These are phyloP conservation scores for Physcomitrium patens DNA, from an alignment of 225 moss, liverwort and hornwort genomes.

Conservation along the genomic window DNA sequence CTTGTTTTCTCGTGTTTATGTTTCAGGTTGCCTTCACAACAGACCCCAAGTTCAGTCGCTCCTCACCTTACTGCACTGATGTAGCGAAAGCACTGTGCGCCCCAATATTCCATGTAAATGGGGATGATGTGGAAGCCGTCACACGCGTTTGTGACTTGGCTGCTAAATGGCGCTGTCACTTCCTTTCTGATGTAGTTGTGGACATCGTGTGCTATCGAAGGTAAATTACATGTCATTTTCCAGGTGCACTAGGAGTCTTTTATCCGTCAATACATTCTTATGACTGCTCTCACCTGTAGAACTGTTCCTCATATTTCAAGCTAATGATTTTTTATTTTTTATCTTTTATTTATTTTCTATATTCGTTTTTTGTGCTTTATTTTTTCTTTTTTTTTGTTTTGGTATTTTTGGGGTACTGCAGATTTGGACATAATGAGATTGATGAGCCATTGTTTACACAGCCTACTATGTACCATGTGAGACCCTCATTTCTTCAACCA, in stretches of 20 bases:
- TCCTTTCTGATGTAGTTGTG: constrained; percentile 80
- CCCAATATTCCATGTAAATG: constrained; percentile 93
- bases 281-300: not conserved
- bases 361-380: no score
- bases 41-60: constrained; percentile 89
- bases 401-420: constrained; percentile 4
- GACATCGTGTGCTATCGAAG: constrained; percentile 92
- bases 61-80: constrained; percentile 91
- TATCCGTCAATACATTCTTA: not conserved
- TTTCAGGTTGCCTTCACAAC: constrained; percentile 92
- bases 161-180: constrained; percentile 76
- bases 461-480: constrained; percentile 89
- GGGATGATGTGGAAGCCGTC: constrained; percentile 94
- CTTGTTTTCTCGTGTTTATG: not conserved
- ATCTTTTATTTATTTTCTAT: no score
- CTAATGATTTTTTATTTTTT: no score
- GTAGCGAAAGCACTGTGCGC: constrained; percentile 86
- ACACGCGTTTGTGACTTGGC: constrained; percentile 83
- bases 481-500: constrained; percentile 18
- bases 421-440: constrained; percentile 96
- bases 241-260: not conserved
- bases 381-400: no score
- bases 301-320: no score
- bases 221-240: constrained; percentile 20
- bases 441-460: constrained; percentile 96